Evolutionary conservation across 1,284 basidiomycete genomes (phyloP), one percentile per base, ranked within the genome.

Genomic region (Malassezia dermatis): DNA sequence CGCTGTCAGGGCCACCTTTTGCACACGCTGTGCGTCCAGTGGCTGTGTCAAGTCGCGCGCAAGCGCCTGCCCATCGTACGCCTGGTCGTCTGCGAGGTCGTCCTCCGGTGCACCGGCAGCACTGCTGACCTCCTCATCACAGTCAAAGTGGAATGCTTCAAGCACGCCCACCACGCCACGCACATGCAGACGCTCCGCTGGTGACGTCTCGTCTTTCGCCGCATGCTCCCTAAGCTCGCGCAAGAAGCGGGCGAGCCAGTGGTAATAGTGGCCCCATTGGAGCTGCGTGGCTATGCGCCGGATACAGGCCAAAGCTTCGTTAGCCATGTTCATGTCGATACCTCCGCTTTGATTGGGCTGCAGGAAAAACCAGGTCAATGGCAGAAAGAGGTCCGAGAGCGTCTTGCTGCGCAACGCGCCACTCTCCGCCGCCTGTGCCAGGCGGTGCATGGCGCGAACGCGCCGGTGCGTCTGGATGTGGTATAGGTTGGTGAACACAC

Each of bases 391-490:
- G 24, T 90, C 89, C 8, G 82, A 78, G 37, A 96, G 76, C 0
- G 85, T 86, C 32, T 79, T 80, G 69, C 86, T 88, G 39, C 83
- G 80, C 44, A 96, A 75, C 15, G 78, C 78, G 1, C 83, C 83
- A 51, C 83, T 80, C n/a, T 84, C 81, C 52, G 84, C 85, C 51
- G 84, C 81, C 45, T 95, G 89, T 0, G 83, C 84, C 12, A 99
- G 80, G 28, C 91, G 81, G 27, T 86, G 83, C 31, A 98, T 79
- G 0, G 94, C 93, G 60, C 94, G 80, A 1, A 85, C 84, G 19
- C 93, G 83, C 55, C 93, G 84, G 75, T 98, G 93, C 4, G 86
- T 78, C 76, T 98, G 94, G 49, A 98, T 84, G 75, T 99, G 94
- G 61, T 87, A 83, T 48, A 98, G 83, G 75, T 99, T 98, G 78